phyloP scores from a whole-genome alignment of 2,329 filamentous ascomycete genomes.

The Venturia oleaginea region DNA sequence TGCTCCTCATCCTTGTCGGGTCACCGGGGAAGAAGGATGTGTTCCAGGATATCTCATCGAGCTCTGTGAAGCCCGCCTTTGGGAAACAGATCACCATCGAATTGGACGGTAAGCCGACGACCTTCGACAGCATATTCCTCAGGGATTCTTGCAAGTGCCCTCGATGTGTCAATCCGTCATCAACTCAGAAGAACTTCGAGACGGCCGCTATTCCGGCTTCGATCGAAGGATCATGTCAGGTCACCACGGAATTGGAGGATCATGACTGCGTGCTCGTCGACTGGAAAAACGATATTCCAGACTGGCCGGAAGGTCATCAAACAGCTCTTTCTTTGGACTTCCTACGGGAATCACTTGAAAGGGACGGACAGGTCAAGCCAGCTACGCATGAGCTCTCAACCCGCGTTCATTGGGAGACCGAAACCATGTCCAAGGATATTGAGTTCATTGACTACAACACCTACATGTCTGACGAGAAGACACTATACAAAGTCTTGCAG shows the following conservation, averaged over 20 bases:
- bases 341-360: conserved; percentile 16
- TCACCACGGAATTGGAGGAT: conserved; percentile 27
- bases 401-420: conserved; percentile 38
- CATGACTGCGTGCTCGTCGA: conserved; percentile 34
- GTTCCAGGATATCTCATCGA: not conserved
- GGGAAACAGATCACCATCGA: conserved; percentile 7
- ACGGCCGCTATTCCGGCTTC: conserved; percentile 52
- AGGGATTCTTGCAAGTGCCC: conserved; percentile 51
- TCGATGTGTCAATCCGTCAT: conserved; percentile 49
- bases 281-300: conserved; percentile 52
- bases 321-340: conserved; percentile 30
- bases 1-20: not conserved
- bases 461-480: conserved; percentile 54
- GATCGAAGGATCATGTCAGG: conserved; percentile 22
- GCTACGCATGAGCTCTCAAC: not conserved
- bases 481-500: conserved; percentile 52
- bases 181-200: conserved; percentile 55
- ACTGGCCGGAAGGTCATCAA: conserved; percentile 32
- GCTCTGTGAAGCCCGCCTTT: conserved; percentile 1
- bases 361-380: conserved; percentile 1
- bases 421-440: conserved; percentile 39
- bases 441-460: conserved; percentile 57
- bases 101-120: conserved; percentile 13
- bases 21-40: not conserved
- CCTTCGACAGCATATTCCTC: conserved; percentile 28